phyloP scores from a whole-genome alignment of 2,329 filamentous ascomycete genomes.

The Tolypocladium nubicola region DNA sequence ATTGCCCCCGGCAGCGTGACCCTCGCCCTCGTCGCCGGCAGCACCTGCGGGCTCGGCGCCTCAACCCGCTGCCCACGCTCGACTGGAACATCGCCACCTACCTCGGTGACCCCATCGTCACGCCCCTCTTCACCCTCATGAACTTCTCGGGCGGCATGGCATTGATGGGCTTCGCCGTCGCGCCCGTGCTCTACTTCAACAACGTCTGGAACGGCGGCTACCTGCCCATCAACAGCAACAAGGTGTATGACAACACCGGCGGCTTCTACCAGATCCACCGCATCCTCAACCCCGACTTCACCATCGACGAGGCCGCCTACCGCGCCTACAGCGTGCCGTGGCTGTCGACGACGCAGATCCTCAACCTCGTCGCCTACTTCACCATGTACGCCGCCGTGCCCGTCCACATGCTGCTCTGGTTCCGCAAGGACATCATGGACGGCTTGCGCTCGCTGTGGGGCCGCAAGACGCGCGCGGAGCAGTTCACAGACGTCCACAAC shows the following conservation, averaged over 20 bases:
- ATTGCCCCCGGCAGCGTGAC: slow-evolving; percentile 29
- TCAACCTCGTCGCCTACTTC: slow-evolving; percentile 21
- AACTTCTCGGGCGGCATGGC: slow-evolving; percentile 26
- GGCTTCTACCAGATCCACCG: slow-evolving; percentile 36
- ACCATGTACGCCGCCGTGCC: slow-evolving; percentile 16
- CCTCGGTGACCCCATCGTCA: slow-evolving; percentile 18
- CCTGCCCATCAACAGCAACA: slow-evolving; percentile 42
- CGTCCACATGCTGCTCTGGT: slow-evolving; percentile 19
- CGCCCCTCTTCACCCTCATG: slow-evolving; percentile 16
- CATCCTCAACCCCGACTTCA: slow-evolving; percentile 37
- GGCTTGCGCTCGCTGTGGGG: slow-evolving; percentile 15
- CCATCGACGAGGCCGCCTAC: slow-evolving; percentile 41
- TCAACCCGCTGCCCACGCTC: slow-evolving; percentile 26
- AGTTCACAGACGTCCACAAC: slow-evolving; percentile 22
- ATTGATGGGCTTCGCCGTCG: slow-evolving; percentile 39
- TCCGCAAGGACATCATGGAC: slow-evolving; percentile 16
- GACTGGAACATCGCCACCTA: slow-evolving; percentile 27
- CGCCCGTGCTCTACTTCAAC: slow-evolving; percentile 35
- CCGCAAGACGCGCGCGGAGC: slow-evolving; percentile 22
- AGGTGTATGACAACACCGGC: slow-evolving; percentile 47
- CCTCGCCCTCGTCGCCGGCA: slow-evolving; percentile 22
- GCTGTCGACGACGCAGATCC: slow-evolving; percentile 30
- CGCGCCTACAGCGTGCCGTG: slow-evolving; percentile 41
- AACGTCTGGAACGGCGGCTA: slow-evolving; percentile 39
- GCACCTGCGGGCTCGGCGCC: slow-evolving; percentile 24